phyloP scores from a whole-genome alignment of 352 stramenopile species.

The Phytophthora tentaculata region DNA sequence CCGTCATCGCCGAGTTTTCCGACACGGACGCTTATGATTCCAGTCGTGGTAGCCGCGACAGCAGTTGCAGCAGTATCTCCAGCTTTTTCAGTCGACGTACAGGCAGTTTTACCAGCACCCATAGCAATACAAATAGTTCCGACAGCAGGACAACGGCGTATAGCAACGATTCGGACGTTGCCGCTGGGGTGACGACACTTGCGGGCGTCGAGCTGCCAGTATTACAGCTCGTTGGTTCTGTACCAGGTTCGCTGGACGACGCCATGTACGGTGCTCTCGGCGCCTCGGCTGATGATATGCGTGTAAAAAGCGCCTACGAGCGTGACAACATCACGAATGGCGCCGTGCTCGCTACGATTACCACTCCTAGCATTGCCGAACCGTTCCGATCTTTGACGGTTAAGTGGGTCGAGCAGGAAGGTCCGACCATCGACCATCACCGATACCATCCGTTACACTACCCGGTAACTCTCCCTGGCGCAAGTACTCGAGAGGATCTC shows the following conservation, averaged over 20 bases:
- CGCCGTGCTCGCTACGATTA: constrained; percentile 57
- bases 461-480: constrained; percentile 37
- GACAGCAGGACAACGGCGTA: constrained; percentile 26
- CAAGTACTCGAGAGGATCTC: constrained; percentile 58
- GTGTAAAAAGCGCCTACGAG: constrained; percentile 57
- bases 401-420: constrained; percentile 64
- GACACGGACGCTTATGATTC: constrained; percentile 19
- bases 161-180: constrained; percentile 29
- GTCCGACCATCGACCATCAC: constrained; percentile 38
- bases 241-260: constrained; percentile 63
- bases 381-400: constrained; percentile 62
- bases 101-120: constrained; percentile 37
- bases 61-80: constrained; percentile 35
- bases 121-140: constrained; percentile 38
- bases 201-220: constrained; percentile 39
- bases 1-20: constrained; percentile 30
- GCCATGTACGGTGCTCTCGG: constrained; percentile 62
- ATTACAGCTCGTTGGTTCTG: constrained; percentile 50
- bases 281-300: constrained; percentile 49
- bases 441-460: constrained; percentile 48
- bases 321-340: constrained; percentile 49
- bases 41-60: constrained; percentile 33
- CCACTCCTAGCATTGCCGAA: constrained; percentile 41
- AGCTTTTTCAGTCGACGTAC: constrained; percentile 34
- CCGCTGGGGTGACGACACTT: constrained; percentile 6